Evolutionary conservation across 352 stramenopile genomes (phyloP), one percentile per base, ranked within the genome.

Genomic region (Peronospora farinosa): DNA sequence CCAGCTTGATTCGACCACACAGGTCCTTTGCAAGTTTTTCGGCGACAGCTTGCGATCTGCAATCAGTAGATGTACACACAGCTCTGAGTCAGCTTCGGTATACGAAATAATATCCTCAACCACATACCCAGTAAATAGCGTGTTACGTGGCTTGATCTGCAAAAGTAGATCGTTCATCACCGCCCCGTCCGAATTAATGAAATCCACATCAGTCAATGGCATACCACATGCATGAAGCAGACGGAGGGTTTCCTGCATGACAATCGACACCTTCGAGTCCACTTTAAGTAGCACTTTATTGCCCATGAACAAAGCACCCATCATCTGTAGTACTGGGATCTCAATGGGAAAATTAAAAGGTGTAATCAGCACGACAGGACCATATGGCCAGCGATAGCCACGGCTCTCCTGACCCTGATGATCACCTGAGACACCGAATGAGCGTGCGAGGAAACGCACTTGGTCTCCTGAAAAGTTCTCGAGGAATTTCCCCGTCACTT

Each of bases 321-420:
- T 98, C 38, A 98, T 71, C 78, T 99, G 96, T n/a, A 99, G 79
- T 47, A 98, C 83, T 1, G 96, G 95, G 70, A 99, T 99, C 70
- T 99, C 94, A 58, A 77, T 98, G 35, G 62, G 96, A 63, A 98
- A 99, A 72, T 99, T 99, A 74, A 99, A 99, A 7, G 96, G 96
- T 51, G 94, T 94, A 44, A 99, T 95, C 16, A 98, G 78, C 23
- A 93, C 92, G 16, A 98, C 95, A 2, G 95, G 88, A 16, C 96
- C 96, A 57, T 94, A 96, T 10, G 96, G 96, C 93, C 93, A 98
- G 45, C 95, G 91, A 77, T 98, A 93, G 31, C 96, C 95, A 49
- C 88, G 65, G 48, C 83, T 97, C 36, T 89, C 78, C 74, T 99
- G 96, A 21, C 96, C 96, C 46, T 85, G 72, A 69, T 99, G 95